Evolutionary conservation across 208 protist genomes (phyloP).

Genomic region (Leishmania gerbilli): DNA sequence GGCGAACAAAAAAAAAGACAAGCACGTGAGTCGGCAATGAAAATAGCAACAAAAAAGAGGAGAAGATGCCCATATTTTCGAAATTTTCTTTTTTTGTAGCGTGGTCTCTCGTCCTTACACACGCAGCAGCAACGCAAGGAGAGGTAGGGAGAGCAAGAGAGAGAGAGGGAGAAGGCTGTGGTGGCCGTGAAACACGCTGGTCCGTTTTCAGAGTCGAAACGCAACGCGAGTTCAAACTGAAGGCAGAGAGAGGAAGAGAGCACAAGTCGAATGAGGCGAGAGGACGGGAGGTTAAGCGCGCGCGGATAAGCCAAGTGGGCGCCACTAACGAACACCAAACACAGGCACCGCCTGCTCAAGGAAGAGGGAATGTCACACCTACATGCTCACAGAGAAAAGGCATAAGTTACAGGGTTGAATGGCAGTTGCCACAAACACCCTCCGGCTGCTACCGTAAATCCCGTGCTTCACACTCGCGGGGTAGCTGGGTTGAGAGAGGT

Average conservation of each 20-base stretch:
- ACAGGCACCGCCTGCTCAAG: not conserved
- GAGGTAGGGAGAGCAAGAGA: not conserved
- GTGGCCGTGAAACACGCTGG: not conserved
- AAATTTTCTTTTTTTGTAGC: not conserved
- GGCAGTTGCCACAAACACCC: too few relatives aligned
- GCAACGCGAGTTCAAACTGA: not conserved
- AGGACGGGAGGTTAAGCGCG: not conserved
- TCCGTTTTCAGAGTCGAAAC: not conserved
- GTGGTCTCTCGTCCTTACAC: not conserved
- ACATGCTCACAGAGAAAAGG: not conserved
- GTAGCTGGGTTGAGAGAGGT: too few relatives aligned
- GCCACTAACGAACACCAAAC: not conserved
- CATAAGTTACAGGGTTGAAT: too few relatives aligned
- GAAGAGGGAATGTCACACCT: not conserved
- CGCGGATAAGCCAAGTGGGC: not conserved
- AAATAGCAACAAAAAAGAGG: not conserved
- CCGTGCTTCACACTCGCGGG: not conserved
- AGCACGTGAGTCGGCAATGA: not conserved
- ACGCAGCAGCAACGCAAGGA: not conserved
- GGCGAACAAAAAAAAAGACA: constrained; percentile 4
- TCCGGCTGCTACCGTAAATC: not conserved
- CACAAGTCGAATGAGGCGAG: not conserved
- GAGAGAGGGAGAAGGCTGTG: not conserved
- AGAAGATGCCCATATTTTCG: not conserved
- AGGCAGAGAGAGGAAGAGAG: not conserved